Base-by-base conservation (phyloP, 1,139 yeast genomes). In the Diutina ranongensis region DNA sequence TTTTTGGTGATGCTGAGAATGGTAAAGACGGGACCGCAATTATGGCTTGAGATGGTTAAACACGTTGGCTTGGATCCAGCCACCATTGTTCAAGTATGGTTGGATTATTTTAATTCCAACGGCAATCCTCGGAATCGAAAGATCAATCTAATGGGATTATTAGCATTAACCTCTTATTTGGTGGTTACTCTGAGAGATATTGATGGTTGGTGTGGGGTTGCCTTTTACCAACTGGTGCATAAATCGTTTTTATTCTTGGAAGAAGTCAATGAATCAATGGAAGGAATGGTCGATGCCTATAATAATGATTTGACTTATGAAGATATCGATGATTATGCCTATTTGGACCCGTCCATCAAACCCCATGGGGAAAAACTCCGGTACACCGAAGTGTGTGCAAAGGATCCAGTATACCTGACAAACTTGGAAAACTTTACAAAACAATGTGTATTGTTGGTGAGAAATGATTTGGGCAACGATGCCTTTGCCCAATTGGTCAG, bases 111-210 rank as follows among this genome's bases (percentile, higher is more conserved):
- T 49, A 71, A 69, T 46, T 73, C 72, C 51, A 72, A 80, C 55
- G 83, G 83, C 8, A 82, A 78, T 54, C 89, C 94, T 4, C 67
- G 82, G 50, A 77, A 74, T 54, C 76, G 76, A 52, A 84, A 84
- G 57, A 67, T 77, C 53, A 81, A 71, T 53, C 64, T 80, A 4
- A 60, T 85, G 51, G 95, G 80, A 1, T 63, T 76, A 15, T 68
- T 80, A 19, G 69, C 76, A 33, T 59, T 75, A 47, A 58, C 60
- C 0, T 52, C 57, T 3, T 52, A 53, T 44, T 63, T 62, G 1
- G 55, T 64, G 2, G 10, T 22, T 15, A n/a, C 42, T 16, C 40
- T 21, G 28, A 18, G 40, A 9, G 31, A 38, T 5, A 7, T 25
- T 10, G 15, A n/a, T 15, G 32, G 32, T 9, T 38, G 42, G 42